Evolutionary conservation across 306 rosid species (phyloP).

Genomic region (Quercus bicolor): DNA sequence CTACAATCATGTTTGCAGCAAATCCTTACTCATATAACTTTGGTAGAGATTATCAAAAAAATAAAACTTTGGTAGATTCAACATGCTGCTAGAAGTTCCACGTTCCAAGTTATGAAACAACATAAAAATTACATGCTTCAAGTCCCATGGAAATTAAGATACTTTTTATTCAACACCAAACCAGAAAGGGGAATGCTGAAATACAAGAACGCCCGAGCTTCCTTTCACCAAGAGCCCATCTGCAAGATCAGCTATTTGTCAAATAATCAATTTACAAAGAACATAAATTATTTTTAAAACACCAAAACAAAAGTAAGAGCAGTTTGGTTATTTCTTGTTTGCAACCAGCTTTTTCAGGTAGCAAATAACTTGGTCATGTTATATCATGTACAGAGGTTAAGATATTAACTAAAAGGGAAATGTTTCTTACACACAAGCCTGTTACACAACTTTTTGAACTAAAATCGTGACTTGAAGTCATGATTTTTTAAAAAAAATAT

Average conservation of each 20-base stretch:
- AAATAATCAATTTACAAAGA: slow-evolving; percentile 12
- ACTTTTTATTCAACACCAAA: slow-evolving; percentile 21
- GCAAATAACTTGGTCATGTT: not conserved
- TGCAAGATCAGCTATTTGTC: slow-evolving; percentile 28
- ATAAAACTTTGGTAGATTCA: too few species aligned
- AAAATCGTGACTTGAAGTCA: too few species aligned
- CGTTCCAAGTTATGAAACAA: not conserved
- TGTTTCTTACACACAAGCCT: too few species aligned
- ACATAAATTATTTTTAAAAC: not conserved
- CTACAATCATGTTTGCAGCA: too few species aligned
- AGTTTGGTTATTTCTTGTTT: not conserved
- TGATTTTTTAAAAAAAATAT: too few species aligned
- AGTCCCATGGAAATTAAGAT: slow-evolving; percentile 8
- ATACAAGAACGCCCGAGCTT: slow-evolving; percentile 1
- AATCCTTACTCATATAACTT: too few species aligned
- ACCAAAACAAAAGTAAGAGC: not conserved
- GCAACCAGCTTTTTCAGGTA: not conserved
- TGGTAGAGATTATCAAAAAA: too few species aligned
- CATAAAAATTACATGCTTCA: slow-evolving; percentile 16
- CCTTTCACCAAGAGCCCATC: slow-evolving; percentile 33
- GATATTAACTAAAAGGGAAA: not conserved
- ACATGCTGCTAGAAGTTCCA: not conserved
- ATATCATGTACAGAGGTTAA: not conserved
- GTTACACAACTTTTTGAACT: too few species aligned
- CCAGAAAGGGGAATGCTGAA: slow-evolving; percentile 7